Conservation (phyloP, 306 rosid species). For the Glycyrrhiza uralensis region DNA sequence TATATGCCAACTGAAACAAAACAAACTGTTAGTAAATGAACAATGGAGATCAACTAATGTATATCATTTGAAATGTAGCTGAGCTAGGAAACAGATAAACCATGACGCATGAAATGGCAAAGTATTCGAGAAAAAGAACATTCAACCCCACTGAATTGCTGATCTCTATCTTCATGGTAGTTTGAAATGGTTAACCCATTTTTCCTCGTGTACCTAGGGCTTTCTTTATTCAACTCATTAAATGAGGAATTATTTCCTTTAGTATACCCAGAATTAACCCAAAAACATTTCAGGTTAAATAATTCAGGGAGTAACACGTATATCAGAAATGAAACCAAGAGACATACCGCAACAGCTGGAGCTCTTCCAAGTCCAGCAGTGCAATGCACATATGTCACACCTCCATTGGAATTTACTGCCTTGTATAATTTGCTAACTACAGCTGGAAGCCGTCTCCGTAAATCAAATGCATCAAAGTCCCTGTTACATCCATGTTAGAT, state of each 20-base stretch:
- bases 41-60: not conserved
- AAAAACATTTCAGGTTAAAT: constrained; percentile 4
- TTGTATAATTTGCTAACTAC: constrained; percentile 74
- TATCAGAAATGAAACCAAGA: constrained; percentile 14
- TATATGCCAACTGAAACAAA: constrained; percentile 77
- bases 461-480: constrained; percentile 89
- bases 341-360: constrained; percentile 80
- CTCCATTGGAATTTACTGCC: constrained; percentile 75
- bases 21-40: constrained; percentile 30
- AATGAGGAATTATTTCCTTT: constrained; percentile 9
- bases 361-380: constrained; percentile 99
- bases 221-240: not conserved
- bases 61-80: not conserved
- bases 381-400: constrained; percentile 88
- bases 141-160: not conserved
- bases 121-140: not conserved
- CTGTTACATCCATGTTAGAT: constrained; percentile 48
- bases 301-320: not conserved
- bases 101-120: not conserved
- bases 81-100: not conserved
- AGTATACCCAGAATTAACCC: not conserved
- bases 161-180: not conserved
- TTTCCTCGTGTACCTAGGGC: not conserved
- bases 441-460: constrained; percentile 75
- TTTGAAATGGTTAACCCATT: not conserved